A percentile compares a stretch with the other conserved stretches of the same genome.
These are phyloP conservation scores for Stemphylium beticola DNA, from an alignment of 2,329 filamentous ascomycete genomes.

Conservation along the genomic window DNA sequence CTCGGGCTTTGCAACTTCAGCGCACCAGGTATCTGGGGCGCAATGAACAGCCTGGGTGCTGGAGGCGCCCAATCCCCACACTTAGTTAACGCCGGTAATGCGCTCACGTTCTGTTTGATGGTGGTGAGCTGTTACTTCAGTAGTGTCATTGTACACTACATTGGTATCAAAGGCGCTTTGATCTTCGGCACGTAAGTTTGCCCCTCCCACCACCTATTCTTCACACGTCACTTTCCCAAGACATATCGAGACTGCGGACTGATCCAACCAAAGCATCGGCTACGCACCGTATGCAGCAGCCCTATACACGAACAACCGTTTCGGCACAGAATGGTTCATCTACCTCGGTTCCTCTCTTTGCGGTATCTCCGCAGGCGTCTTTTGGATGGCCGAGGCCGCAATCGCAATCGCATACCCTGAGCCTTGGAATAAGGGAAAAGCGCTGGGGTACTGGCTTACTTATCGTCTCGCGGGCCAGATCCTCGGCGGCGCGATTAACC, in stretches of 20 bases:
- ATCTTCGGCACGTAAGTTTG: constrained; percentile 68
- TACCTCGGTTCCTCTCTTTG: constrained; percentile 72
- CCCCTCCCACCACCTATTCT: neutral
- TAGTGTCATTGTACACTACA: constrained; percentile 67
- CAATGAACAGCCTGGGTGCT: constrained; percentile 74
- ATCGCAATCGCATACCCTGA: constrained; percentile 76
- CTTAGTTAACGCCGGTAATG: constrained; percentile 73
- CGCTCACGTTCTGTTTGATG: constrained; percentile 75
- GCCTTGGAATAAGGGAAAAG: constrained; percentile 55
- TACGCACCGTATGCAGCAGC: constrained; percentile 75
- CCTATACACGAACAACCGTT: constrained; percentile 73
- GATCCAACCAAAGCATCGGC: constrained; percentile 56
- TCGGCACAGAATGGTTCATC: constrained; percentile 71
- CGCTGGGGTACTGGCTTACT: constrained; percentile 71
- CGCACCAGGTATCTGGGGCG: constrained; percentile 74
- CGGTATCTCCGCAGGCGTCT: constrained; percentile 72
- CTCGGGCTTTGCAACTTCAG: constrained; percentile 74
- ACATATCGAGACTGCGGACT: too few relatives aligned
- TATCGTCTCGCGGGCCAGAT: constrained; percentile 70
- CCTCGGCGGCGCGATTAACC: constrained; percentile 73
- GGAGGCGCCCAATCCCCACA: constrained; percentile 70
- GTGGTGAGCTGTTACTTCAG: constrained; percentile 72
- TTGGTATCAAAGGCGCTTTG: constrained; percentile 74
- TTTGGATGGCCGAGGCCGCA: constrained; percentile 78
- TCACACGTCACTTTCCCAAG: too few relatives aligned